phyloP scores from a whole-genome alignment of 768 basidiomycete species.

The Pulveroboletus sp. region DNA sequence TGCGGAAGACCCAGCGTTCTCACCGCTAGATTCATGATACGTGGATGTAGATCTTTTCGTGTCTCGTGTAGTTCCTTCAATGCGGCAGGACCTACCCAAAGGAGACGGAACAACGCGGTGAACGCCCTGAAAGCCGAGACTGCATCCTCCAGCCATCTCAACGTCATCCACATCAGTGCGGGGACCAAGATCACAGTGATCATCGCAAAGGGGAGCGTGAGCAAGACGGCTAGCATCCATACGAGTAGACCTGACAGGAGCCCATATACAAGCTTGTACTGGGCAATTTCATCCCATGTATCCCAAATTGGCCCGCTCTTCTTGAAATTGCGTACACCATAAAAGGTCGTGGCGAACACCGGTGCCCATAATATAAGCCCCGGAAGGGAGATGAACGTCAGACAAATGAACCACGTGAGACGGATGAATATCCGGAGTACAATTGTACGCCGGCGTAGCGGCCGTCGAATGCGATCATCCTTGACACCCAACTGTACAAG shows the following conservation, averaged over 20 bases:
- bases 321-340: constrained; percentile 73
- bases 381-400: constrained; percentile 66
- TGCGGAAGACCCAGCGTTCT: constrained; percentile 57
- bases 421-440: constrained; percentile 65
- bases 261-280: constrained; percentile 85
- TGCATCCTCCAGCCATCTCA: constrained; percentile 87
- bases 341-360: constrained; percentile 67
- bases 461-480: constrained; percentile 79
- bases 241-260: constrained; percentile 70
- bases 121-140: constrained; percentile 78
- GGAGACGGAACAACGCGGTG: constrained; percentile 54
- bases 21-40: constrained; percentile 65
- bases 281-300: constrained; percentile 88
- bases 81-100: constrained; percentile 58
- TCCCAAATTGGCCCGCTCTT: constrained; percentile 81
- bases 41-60: constrained; percentile 57
- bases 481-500: constrained; percentile 69
- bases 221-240: constrained; percentile 50
- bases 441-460: constrained; percentile 52
- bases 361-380: constrained; percentile 84
- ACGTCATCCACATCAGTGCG: constrained; percentile 82
- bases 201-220: constrained; percentile 61
- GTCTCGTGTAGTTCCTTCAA: constrained; percentile 52
- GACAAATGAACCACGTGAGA: constrained; percentile 56
- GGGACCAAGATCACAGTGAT: constrained; percentile 64